These are phyloP conservation scores for Peronospora belbahrii DNA, from an alignment of 352 stramenopile species.

Conservation along the genomic window DNA sequence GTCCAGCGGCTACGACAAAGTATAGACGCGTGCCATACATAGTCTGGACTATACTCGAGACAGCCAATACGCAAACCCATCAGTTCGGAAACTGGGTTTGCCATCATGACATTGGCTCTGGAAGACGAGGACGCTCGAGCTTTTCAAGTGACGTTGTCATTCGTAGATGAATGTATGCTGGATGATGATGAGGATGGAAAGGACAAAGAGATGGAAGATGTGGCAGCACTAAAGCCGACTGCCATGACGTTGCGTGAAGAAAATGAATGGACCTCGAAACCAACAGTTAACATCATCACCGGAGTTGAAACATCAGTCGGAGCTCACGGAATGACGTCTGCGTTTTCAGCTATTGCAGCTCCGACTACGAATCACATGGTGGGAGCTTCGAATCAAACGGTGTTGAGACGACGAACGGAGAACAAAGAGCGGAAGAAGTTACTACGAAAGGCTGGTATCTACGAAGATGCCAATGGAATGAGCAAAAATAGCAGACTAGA, in stretches of 20 bases:
- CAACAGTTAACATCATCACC: conserved; percentile 2
- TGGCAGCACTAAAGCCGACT: conserved; percentile 3
- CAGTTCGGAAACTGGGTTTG: neutral
- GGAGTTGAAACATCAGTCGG: conserved; percentile 12
- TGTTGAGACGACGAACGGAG: conserved; percentile 12
- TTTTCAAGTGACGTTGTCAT: conserved; percentile 21
- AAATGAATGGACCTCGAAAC: conserved; percentile 4
- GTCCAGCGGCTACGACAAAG: conserved; percentile 4
- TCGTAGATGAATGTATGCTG: conserved; percentile 22
- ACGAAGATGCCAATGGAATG: conserved; percentile 23
- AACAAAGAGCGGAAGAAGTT: conserved; percentile 33
- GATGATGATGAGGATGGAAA: no score
- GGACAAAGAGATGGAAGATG: conserved; percentile 18
- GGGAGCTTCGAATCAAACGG: conserved; percentile 3
- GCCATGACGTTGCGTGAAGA: conserved; percentile 11
- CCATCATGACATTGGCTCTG: conserved; percentile 10
- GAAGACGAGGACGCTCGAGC: conserved; percentile 17
- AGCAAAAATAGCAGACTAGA: conserved; percentile 46
- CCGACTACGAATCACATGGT: neutral
- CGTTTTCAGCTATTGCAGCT: neutral
- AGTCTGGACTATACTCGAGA: conserved; percentile 2
- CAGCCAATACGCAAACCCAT: neutral
- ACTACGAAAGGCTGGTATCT: conserved; percentile 28
- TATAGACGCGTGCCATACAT: conserved; percentile 9
- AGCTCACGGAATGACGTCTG: conserved; percentile 1